Base-by-base conservation (phyloP, 2,329 filamentous ascomycete genomes). In the Hypoxylon sp. region DNA sequence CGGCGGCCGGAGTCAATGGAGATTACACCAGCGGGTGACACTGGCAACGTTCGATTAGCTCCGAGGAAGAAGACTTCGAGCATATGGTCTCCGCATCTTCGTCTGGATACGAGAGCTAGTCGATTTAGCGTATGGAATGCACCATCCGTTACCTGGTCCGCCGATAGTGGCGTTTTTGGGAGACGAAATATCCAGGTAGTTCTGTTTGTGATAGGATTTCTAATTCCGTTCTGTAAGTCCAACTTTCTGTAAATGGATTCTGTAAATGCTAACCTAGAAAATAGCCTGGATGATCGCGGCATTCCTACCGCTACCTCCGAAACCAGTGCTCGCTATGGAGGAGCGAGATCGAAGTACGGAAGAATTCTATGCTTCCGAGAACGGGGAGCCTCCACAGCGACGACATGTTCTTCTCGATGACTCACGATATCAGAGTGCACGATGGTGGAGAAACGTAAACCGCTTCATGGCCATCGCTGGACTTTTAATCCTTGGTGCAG, bases 251-350 rank as follows among this genome's bases (percentile, higher is more conserved):
- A 2, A 12, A 21, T 3, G 11, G 25, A 45, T 30, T 14, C 37
- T 43, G 30, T 30, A 55, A 16, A 57, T 46, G 52, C 65, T 74
- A 61, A 74, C 48, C 60, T 19, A 8, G 57, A 65, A 46, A 56
- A 51, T 71, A 90, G 91, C 90, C 59, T 96, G 93, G 93, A 91
- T 95, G 81, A 82, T 93, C 68, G 93, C 90, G 1, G 87, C 92
- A 0, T 84, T 94, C 57, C 81, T 96, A 11, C 91, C 92, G 0
- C 79, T 96, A 5, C 91, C 91, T 8, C 81, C 81, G 1, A 84
- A 85, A 58, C 85, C 88, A 7, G 79, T 82, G 19, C 72, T 79
- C 0, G 80, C 85, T 16, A 86, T 88, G 77, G 80, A 83, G 39
- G 83, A 89, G 73, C 77, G 73, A 27, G 74, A 80, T 47, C 76